phyloP scores from a whole-genome alignment of 139 green algal species.

The Tetraselmis striata region DNA sequence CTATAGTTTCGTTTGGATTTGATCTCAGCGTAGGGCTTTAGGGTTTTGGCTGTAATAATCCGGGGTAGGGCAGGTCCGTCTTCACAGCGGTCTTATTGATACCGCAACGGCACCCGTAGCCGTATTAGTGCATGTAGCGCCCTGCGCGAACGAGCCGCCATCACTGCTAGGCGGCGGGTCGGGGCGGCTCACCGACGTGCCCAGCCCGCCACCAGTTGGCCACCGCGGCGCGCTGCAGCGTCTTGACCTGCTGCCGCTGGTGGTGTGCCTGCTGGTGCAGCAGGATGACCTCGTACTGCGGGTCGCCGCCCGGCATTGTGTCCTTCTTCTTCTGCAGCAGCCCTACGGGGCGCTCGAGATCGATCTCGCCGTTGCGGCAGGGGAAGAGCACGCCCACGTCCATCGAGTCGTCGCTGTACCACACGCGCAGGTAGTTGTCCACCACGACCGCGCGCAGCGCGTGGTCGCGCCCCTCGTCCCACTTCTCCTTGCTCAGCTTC shows the following conservation, averaged over 20 bases:
- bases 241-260: slow-evolving; percentile 67
- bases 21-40: no score
- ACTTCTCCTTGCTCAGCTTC: slow-evolving; percentile 88
- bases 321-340: slow-evolving; percentile 54
- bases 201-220: slow-evolving; percentile 65
- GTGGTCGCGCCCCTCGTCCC: slow-evolving; percentile 80
- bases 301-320: slow-evolving; percentile 29
- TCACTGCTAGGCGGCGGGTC: no score
- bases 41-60: no score
- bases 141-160: no score
- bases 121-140: no score
- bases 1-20: no score
- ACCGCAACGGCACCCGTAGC: no score
- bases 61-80: no score
- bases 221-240: slow-evolving; percentile 60
- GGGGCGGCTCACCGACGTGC: slow-evolving; percentile 34
- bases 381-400: slow-evolving; percentile 77
- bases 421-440: slow-evolving; percentile 75
- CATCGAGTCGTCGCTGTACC: slow-evolving; percentile 38
- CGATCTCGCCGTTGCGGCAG: slow-evolving; percentile 62
- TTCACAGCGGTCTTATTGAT: no score
- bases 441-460: slow-evolving; percentile 73
- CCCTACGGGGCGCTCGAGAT: slow-evolving; percentile 69
- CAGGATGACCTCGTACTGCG: slow-evolving; percentile 64
- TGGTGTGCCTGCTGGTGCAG: slow-evolving; percentile 55